Evolutionary conservation across 768 basidiomycete genomes (phyloP), one percentile per base, ranked within the genome.

Genomic region (Mycena alexandri): DNA sequence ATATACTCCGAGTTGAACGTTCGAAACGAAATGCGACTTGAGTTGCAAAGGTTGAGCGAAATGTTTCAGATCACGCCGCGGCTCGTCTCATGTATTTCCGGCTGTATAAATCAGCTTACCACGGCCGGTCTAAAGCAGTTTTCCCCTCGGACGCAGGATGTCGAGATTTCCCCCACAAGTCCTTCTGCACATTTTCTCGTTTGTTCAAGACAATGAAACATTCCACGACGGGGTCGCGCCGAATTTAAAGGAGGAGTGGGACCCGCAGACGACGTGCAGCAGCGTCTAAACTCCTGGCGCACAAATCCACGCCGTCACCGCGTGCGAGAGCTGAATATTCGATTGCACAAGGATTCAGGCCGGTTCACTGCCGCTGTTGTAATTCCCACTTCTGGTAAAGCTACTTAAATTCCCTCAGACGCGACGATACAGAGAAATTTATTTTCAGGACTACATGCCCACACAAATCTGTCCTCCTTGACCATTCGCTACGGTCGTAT

Each of bases 401-500:
- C 29, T 6, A 29, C 29, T 29, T 29, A 29, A 29, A 29, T 29
- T 29, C 6, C 29, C 3, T 6, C 29, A 29, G 29, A 29, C 29
- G 29, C 14, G 11, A 12, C 12, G 5, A n/a, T n/a, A n/a, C 55
- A 56, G 41, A 13, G 34, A 19, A 3, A 17, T 3, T 48, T 38
- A 43, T 34, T 60, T n/a, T 13, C 58, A 0, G 19, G 21, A 0
- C 34, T 60, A 21, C 0, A 22, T 19, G 50, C 48, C 34, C 48
- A 48, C 22, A 13, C 46, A 21, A 60, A 60, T 19, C 17, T 60
- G 34, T 38, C 25, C 46, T 36, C 33, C 13, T 34, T 60, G 5
- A 60, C 58, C 34, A 48, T 60, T 19, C 58, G 58, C 34, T 38
- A 50, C 36, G 58, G 58, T 4, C 46, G 24, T 34, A 60, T 60